Conservation (phyloP, 164 flowering plant species). For the Brasenia schreberi region DNA sequence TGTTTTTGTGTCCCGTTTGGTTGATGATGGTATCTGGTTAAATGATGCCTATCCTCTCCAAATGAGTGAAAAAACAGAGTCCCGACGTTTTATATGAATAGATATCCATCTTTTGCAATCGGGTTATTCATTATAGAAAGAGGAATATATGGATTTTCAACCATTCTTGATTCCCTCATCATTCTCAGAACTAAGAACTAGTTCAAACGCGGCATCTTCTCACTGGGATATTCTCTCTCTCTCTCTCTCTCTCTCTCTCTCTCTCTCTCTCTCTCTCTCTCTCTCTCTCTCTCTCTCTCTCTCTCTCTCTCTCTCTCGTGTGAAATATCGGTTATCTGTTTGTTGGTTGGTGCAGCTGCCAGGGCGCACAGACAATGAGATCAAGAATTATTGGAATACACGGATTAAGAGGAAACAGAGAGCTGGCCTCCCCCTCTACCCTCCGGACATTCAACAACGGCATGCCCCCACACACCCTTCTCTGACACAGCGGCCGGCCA, state of each 20-base stretch:
- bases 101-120: too few species aligned
- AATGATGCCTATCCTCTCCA: too few species aligned
- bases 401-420: slow-evolving; percentile 28
- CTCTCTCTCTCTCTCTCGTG: neutral
- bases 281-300: neutral
- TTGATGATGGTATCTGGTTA: too few species aligned
- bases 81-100: too few species aligned
- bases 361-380: slow-evolving; percentile 44
- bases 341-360: slow-evolving; percentile 22
- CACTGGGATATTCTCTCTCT: neutral
- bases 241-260: neutral
- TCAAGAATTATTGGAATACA: slow-evolving; percentile 59
- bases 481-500: neutral
- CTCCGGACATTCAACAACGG: slow-evolving; percentile 14
- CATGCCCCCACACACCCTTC: slow-evolving; percentile 2
- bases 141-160: too few species aligned
- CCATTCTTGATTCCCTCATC: too few species aligned
- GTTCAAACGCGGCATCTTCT: too few species aligned
- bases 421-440: slow-evolving; percentile 31
- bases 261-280: neutral
- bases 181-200: too few species aligned
- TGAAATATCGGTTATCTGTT: neutral
- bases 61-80: too few species aligned
- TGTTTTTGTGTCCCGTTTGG: too few species aligned
- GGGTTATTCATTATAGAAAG: too few species aligned